A percentile compares a stretch with the other conserved stretches of the same genome.
Conservation (phyloP, 1,284 basidiomycete species). For the Sanguinoderma infundibulare region DNA sequence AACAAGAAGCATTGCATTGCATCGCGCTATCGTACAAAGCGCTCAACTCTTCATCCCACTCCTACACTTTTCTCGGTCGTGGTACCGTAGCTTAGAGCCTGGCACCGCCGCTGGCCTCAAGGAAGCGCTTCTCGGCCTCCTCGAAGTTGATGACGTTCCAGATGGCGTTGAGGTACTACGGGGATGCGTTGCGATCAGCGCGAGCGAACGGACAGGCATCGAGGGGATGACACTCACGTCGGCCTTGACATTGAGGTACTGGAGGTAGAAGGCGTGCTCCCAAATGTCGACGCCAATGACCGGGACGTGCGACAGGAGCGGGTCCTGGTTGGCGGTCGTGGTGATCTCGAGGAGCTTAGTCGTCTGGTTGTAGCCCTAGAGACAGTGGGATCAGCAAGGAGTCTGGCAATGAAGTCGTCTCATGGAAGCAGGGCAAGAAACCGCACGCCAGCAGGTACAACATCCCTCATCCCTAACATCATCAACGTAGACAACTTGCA, state of each 20-base stretch:
- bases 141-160: slow-evolving; percentile 86
- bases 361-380: slow-evolving; percentile 65
- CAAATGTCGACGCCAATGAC: slow-evolving; percentile 91
- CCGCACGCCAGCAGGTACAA: too few relatives aligned
- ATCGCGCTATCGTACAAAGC: slow-evolving; percentile 25
- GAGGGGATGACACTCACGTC: slow-evolving; percentile 55
- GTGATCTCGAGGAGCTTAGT: slow-evolving; percentile 73
- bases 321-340: slow-evolving; percentile 91
- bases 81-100: slow-evolving; percentile 19
- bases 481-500: too few relatives aligned
- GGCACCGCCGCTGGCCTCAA: slow-evolving; percentile 44
- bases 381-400: not conserved
- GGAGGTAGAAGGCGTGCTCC: slow-evolving; percentile 83
- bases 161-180: slow-evolving; percentile 78
- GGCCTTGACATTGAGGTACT: slow-evolving; percentile 78
- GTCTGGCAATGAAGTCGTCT: not conserved
- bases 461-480: too few relatives aligned
- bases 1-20: slow-evolving; percentile 13
- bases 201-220: not conserved
- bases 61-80: slow-evolving; percentile 15
- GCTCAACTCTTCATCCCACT: slow-evolving; percentile 11
- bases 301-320: slow-evolving; percentile 74
- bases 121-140: slow-evolving; percentile 74
- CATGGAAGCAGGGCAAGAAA: too few relatives aligned
- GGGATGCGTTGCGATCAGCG: not conserved